Percentiles rank a stretch among this genome's conserved stretches.
Evolutionary conservation across 73 alveolate species (phyloP).

Genomic region (Symbiodinium natans): DNA sequence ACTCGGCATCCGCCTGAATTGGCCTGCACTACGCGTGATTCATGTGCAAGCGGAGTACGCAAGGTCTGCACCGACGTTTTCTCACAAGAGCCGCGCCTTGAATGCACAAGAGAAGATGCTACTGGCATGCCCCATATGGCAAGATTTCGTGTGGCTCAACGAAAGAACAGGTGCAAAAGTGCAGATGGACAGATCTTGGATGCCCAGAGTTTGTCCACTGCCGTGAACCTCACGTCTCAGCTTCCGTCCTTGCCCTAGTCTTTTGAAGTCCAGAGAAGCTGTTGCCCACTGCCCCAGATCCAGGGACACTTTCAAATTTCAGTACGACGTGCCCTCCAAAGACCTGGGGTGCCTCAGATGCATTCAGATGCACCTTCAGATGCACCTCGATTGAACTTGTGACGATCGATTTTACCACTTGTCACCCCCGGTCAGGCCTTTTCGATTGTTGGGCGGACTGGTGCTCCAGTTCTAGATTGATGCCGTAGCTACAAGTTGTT

Average conservation of each 20-base stretch:
- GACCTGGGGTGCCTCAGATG: conserved; percentile 12
- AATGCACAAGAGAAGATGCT: background rate
- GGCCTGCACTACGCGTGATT: background rate
- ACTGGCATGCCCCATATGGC: background rate
- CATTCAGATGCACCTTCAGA: no score
- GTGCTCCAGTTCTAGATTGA: background rate
- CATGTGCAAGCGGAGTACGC: background rate
- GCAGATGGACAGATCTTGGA: conserved; percentile 25
- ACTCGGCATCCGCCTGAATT: background rate
- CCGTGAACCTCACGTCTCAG: background rate
- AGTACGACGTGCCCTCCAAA: background rate
- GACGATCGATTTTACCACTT: background rate
- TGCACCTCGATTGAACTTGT: background rate
- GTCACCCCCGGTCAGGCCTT: no score
- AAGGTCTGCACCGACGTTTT: conserved; percentile 29
- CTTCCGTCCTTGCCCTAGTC: background rate
- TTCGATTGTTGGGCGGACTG: conserved; percentile 37
- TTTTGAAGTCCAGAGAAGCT: background rate
- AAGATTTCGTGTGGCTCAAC: background rate
- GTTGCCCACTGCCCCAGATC: background rate
- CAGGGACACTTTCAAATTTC: conserved; percentile 42
- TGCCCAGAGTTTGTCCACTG: background rate
- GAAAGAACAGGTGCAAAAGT: conserved; percentile 27
- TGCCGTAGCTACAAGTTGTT: no score
- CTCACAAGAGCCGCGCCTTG: background rate